Conservation (phyloP, 1,284 basidiomycete genomes). For the Uromyces viciae-fabae region DNA sequence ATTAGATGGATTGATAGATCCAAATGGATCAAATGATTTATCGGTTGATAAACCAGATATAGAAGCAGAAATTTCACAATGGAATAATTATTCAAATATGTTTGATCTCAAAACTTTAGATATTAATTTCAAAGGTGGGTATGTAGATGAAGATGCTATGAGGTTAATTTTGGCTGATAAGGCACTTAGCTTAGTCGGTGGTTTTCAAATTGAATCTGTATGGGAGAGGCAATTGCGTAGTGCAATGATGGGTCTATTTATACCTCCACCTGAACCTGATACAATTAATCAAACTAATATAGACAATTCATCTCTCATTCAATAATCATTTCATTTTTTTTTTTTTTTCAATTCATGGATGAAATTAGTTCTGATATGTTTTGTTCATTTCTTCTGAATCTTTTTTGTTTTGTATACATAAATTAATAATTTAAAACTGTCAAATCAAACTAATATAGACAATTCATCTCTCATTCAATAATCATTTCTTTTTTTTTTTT, state of each 20-base stretch:
- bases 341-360: too few relatives aligned
- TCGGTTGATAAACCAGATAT: constrained; percentile 23
- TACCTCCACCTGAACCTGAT: constrained; percentile 23
- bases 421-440: too few relatives aligned
- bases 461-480: constrained; percentile 18
- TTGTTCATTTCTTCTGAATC: too few relatives aligned
- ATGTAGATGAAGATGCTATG: constrained; percentile 38
- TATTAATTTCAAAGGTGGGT: constrained; percentile 12
- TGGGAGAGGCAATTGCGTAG: constrained; percentile 42
- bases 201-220: constrained; percentile 34
- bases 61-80: constrained; percentile 23
- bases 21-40: neutral
- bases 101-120: constrained; percentile 34
- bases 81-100: constrained; percentile 36
- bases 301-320: constrained; percentile 22
- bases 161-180: constrained; percentile 24
- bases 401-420: too few relatives aligned
- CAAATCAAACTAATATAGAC: constrained; percentile 32
- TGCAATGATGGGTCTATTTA: constrained; percentile 40
- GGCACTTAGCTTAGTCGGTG: constrained; percentile 37
- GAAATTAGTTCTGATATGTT: too few relatives aligned
- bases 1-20: constrained; percentile 20
- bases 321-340: too few relatives aligned
- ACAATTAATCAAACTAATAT: constrained; percentile 22
- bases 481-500: too few relatives aligned